A percentile compares a stretch with the other conserved stretches of the same genome.
Conservation (phyloP, 148 eudicot species). For the Camellia sinensis region DNA sequence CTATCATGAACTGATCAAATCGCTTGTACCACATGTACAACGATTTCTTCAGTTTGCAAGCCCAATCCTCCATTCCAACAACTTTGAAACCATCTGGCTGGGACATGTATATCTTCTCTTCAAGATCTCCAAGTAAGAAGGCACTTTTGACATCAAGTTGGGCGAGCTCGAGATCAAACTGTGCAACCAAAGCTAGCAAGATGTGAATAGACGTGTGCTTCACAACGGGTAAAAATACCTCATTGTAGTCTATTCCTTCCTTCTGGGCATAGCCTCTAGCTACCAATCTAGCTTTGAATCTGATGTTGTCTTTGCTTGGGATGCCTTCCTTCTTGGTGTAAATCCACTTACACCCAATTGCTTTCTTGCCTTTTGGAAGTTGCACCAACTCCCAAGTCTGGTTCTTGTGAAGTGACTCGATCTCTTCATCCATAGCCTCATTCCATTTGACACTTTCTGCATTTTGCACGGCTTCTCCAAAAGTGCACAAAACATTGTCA, state of each 20-base stretch:
- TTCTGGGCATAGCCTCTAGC: conserved; percentile 11
- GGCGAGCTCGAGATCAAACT: conserved; percentile 3
- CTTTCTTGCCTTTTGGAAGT: conserved; percentile 4
- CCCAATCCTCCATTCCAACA: background rate
- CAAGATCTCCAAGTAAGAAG: background rate
- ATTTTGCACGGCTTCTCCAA: background rate
- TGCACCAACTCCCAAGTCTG: conserved; percentile 22
- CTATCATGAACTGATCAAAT: background rate
- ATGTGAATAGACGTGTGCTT: conserved; percentile 18
- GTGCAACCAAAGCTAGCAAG: conserved; percentile 2
- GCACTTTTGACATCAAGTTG: conserved; percentile 10
- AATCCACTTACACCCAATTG: conserved; percentile 21
- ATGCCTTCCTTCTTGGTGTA: conserved; percentile 13
- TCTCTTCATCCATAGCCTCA: conserved; percentile 14
- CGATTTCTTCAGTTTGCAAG: background rate
- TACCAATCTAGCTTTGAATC: conserved; percentile 16
- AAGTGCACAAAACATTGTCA: background rate
- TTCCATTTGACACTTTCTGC: background rate
- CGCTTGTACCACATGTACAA: background rate
- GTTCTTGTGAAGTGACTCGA: conserved; percentile 17
- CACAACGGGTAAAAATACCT: conserved; percentile 19
- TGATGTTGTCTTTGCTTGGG: background rate
- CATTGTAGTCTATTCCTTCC: conserved; percentile 13
- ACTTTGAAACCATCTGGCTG: background rate
- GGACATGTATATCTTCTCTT: conserved; percentile 3